Evolutionary conservation across 2,329 filamentous ascomycete species (phyloP).

Genomic region (Lasiodiplodia citricola): DNA sequence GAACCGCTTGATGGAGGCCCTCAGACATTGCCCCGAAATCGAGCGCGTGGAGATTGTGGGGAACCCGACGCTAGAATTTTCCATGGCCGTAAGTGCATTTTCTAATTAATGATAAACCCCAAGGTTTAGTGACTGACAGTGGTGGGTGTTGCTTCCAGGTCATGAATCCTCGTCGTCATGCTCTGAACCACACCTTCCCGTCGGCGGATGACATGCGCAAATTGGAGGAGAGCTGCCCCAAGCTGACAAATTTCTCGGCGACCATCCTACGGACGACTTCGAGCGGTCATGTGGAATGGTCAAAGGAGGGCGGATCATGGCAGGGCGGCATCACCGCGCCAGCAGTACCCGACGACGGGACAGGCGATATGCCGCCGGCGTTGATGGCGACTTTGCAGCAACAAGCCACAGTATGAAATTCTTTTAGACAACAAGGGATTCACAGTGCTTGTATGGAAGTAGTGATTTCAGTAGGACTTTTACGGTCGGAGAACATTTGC

Average conservation of each 20-base stretch:
- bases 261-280: constrained; percentile 43
- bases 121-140: not conserved
- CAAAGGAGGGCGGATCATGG: constrained; percentile 34
- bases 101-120: no score
- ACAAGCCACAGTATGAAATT: not conserved
- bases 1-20: constrained; percentile 39
- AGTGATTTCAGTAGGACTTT: not conserved
- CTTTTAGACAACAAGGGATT: not conserved
- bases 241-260: constrained; percentile 44
- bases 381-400: constrained; percentile 5
- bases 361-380: constrained; percentile 18
- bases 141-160: constrained; percentile 28
- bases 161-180: constrained; percentile 35
- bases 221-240: constrained; percentile 40
- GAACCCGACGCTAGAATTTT: constrained; percentile 45
- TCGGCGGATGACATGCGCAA: constrained; percentile 40
- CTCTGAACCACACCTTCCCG: constrained; percentile 41
- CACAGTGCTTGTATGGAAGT: not conserved
- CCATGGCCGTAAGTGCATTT: constrained; percentile 40
- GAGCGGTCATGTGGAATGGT: constrained; percentile 42
- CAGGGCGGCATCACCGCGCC: constrained; percentile 24
- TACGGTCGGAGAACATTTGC: not conserved
- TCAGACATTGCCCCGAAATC: constrained; percentile 39
- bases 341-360: constrained; percentile 1
- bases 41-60: constrained; percentile 49